Evolutionary conservation across 441 rosid genomes (phyloP), one percentile per base, ranked within the genome.

Genomic region (Pelargonium cotyledonis): DNA sequence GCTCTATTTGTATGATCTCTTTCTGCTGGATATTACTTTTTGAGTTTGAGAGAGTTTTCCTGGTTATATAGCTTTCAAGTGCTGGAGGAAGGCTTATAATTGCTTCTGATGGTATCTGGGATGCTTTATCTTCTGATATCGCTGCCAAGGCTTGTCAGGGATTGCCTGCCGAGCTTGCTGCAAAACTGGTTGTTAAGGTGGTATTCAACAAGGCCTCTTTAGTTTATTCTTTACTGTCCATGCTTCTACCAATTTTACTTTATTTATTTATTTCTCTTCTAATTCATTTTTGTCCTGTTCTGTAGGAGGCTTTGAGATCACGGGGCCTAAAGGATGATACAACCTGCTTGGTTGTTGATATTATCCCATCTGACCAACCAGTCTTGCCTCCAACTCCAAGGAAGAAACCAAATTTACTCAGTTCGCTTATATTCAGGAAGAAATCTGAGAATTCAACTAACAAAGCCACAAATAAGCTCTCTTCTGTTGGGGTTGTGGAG

Each of bases 251-350:
- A 43, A 12, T 44, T 49, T 41, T 40, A 29, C 15, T 49, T 49
- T 66, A 8, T 75, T 38, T 40, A 44, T n/a, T 7, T 26, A 60
- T 74, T 72, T 23, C 26, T 23, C 35, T 53, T 73, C 70, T 41
- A 3, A 11, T 65, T 65, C 63, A 8, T 65, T 19, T 66, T 72
- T 71, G 12, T 70, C 63, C 60, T 44, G 15, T 23, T 40, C 23
- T 76, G 49, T 76, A 95, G 99, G 99, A 92, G 72, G 99, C 99
- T 68, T 80, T 92, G 77, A 84, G 99, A 80, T 84, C 98, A 72
- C 88, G 97, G 84, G 99, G 98, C 68, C 83, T 95, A 78, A 95
- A 95, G 80, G 99, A 95, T 77, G 99, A 95, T 81, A 95, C 99
- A 29, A 95, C 99, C 46, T 95, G 99, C 80, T 81, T 95, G 70